Base-by-base conservation (phyloP, 176 grass and related monocot genomes). In the Lolium multiflorum region DNA sequence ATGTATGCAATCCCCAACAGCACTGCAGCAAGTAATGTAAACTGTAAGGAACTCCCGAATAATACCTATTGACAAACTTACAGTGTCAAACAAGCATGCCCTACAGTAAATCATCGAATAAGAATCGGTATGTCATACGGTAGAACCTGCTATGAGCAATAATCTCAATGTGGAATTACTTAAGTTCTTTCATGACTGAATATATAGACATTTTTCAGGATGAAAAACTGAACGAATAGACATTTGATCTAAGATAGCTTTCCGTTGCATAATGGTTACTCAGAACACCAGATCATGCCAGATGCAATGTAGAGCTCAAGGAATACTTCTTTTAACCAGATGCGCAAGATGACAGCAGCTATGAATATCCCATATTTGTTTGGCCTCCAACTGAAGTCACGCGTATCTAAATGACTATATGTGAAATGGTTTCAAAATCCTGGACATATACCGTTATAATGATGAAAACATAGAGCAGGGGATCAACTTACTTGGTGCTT, bases 1-100 rank as follows among this genome's bases (percentile, higher is more conserved):
- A 80, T 79, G 64, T 44, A 88, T 25, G 35, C 76, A 74, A 69
- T 75, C 77, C 72, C 52, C 77, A 90, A 86, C 83, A 82, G n/a
- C 65, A 85, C 83, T 86, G 83, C 86, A 88, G 62, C 16, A 70
- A 56, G 31, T 83, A 72, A 77, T 13, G 43, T 70, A 62, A 81
- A 84, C 15, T 67, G 54, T 86, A 85, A 86, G 58, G 37, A 76
- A 48, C 48, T 61, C 26, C 12, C 17, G 63, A 66, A 41, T 37
- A 66, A n/a, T 43, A 55, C 15, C 47, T 67, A 55, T 18, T 77
- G 28, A 18, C 18, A 72, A 49, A 61, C 56, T 62, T 51, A 72
- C 14, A 12, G 9, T 70, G 51, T 35, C 25, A 38, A 52, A 69
- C 48, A 15, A 55, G 39, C 25, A 56, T 82, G 9, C 11, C 31